These are phyloP conservation scores for Phaffia rhodozyma DNA, from an alignment of 1,284 basidiomycete genomes.

Conservation along the genomic window DNA sequence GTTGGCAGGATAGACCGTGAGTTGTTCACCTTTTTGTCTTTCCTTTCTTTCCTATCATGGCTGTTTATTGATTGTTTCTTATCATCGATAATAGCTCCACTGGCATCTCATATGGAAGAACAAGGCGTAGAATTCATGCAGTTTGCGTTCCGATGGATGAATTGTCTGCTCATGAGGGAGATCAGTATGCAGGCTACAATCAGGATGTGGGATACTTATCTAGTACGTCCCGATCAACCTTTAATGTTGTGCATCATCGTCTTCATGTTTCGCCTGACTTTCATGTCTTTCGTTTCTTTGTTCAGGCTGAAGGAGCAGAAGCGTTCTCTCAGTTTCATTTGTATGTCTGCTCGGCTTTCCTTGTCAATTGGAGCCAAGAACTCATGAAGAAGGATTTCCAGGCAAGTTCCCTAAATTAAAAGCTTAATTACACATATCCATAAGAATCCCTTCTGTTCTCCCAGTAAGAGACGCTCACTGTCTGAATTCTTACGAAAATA, in stretches of 20 bases:
- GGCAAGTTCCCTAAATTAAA: slow-evolving; percentile 39
- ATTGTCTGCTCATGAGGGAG: slow-evolving; percentile 91
- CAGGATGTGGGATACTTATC: slow-evolving; percentile 96
- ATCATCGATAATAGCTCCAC: slow-evolving; percentile 45
- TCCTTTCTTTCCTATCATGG: background rate
- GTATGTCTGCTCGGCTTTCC: slow-evolving; percentile 89
- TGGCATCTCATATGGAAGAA: slow-evolving; percentile 66
- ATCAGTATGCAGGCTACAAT: slow-evolving; percentile 89
- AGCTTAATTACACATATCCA: slow-evolving; percentile 8
- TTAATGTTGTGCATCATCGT: background rate
- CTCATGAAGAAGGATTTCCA: slow-evolving; percentile 92
- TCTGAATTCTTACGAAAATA: no score
- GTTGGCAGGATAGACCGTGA: slow-evolving; percentile 81
- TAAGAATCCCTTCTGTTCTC: background rate
- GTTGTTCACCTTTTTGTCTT: slow-evolving; percentile 22
- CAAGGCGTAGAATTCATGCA: slow-evolving; percentile 97
- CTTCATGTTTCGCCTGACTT: background rate
- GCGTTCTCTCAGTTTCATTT: slow-evolving; percentile 94
- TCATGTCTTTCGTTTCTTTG: background rate
- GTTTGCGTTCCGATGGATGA: slow-evolving; percentile 98
- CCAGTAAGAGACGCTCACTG: background rate
- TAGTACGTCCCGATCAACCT: slow-evolving; percentile 47
- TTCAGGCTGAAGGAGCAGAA: slow-evolving; percentile 80
- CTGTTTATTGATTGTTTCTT: background rate
- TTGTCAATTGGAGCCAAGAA: slow-evolving; percentile 82